Evolutionary conservation across 2,329 filamentous ascomycete genomes (phyloP).

Genomic region (Bisporella sp.): DNA sequence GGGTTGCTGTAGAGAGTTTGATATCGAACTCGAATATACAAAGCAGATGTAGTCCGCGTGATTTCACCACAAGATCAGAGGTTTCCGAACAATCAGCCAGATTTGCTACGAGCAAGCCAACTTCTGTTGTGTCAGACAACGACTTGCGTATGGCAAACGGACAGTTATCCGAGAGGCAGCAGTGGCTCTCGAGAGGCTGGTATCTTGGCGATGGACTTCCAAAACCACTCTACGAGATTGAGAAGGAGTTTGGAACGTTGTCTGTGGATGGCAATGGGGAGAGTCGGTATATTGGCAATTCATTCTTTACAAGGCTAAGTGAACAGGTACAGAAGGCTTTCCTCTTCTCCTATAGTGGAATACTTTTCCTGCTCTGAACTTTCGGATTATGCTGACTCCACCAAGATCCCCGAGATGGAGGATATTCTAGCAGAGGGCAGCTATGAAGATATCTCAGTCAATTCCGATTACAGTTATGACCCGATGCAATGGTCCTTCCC

Average conservation of each 20-base stretch:
- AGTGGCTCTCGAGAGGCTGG: slow-evolving; percentile 20
- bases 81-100: slow-evolving; percentile 17
- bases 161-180: slow-evolving; percentile 22
- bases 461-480: slow-evolving; percentile 11
- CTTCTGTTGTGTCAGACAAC: slow-evolving; percentile 13
- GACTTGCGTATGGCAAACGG: slow-evolving; percentile 7
- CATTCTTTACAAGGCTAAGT: slow-evolving; percentile 67
- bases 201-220: slow-evolving; percentile 19
- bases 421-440: slow-evolving; percentile 25
- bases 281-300: slow-evolving; percentile 68
- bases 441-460: slow-evolving; percentile 20
- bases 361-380: not conserved
- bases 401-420: slow-evolving; percentile 35
- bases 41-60: too few relatives aligned
- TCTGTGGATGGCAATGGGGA: slow-evolving; percentile 59
- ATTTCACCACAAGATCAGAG: too few relatives aligned
- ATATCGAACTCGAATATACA: too few relatives aligned
- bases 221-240: slow-evolving; percentile 32
- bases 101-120: slow-evolving; percentile 16
- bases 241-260: slow-evolving; percentile 47
- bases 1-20: slow-evolving; percentile 35
- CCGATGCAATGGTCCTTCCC: slow-evolving; percentile 23
- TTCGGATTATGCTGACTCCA: too few relatives aligned
- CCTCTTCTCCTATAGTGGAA: not conserved
- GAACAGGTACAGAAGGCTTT: slow-evolving; percentile 31